phyloP scores from a whole-genome alignment of 768 basidiomycete species.

The Boletus rufocinnamomeus region DNA sequence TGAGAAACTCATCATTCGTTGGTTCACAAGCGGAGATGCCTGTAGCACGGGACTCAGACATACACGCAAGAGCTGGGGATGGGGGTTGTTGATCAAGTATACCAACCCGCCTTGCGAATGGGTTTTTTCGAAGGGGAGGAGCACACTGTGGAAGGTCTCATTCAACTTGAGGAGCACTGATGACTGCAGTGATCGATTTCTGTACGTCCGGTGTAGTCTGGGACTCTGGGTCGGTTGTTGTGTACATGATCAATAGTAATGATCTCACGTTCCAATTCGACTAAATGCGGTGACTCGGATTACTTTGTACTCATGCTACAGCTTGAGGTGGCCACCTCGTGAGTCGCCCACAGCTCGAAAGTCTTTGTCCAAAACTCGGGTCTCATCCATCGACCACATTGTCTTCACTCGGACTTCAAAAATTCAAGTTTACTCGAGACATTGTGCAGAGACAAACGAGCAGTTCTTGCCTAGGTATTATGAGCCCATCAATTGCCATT shows the following conservation, averaged over 20 bases:
- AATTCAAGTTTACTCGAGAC: neutral
- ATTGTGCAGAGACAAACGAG: too few relatives aligned
- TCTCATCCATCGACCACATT: too few relatives aligned
- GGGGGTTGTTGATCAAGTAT: neutral
- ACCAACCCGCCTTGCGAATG: neutral
- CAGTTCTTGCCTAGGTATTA: neutral
- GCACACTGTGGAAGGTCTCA: neutral
- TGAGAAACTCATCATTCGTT: neutral
- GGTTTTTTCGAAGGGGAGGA: neutral
- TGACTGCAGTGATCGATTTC: neutral
- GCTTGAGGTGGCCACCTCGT: neutral
- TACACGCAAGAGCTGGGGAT: neutral
- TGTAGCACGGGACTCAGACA: neutral
- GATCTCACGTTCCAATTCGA: neutral
- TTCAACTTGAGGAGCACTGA: neutral
- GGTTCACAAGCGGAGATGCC: neutral
- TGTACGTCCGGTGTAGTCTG: neutral
- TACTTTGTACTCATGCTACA: neutral
- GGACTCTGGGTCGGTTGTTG: neutral
- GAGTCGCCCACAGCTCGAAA: neutral
- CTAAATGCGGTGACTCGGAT: neutral
- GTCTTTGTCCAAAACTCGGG: neutral
- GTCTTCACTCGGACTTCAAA: neutral
- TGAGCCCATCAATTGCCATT: slow-evolving; percentile 9
- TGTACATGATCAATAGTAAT: neutral